A percentile compares a stretch with the other conserved stretches of the same genome.
Conservation (phyloP, 306 rosid genomes). For the Erythrophleum fordii region DNA sequence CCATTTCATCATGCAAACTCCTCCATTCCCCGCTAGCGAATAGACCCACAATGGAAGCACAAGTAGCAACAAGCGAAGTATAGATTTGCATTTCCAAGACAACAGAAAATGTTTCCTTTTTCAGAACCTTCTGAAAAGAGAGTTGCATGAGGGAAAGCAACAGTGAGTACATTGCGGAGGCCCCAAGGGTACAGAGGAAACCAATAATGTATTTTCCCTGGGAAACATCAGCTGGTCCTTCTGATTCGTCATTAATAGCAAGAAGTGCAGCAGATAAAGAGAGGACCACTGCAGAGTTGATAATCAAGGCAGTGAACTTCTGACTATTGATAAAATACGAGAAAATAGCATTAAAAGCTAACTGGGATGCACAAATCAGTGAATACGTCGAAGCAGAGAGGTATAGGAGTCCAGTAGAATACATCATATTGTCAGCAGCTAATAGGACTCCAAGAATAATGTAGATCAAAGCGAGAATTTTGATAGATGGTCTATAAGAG, state of each 20-base stretch:
- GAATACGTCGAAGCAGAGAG: constrained; percentile 94
- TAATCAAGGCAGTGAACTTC: constrained; percentile 73
- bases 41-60: constrained; percentile 67
- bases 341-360: constrained; percentile 88
- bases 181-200: constrained; percentile 77
- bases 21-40: constrained; percentile 86
- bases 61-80: constrained; percentile 74
- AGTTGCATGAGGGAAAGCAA: constrained; percentile 88
- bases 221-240: constrained; percentile 56
- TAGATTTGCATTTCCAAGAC: constrained; percentile 93
- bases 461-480: constrained; percentile 50
- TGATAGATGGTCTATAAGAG: constrained; percentile 49
- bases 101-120: constrained; percentile 80
- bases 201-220: constrained; percentile 56
- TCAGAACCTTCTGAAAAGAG: constrained; percentile 76
- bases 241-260: constrained; percentile 71
- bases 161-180: constrained; percentile 83
- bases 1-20: constrained; percentile 75
- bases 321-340: constrained; percentile 86
- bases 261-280: constrained; percentile 76
- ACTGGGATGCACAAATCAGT: constrained; percentile 80
- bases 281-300: constrained; percentile 72
- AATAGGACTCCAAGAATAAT: constrained; percentile 64
- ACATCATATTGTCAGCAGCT: constrained; percentile 84
- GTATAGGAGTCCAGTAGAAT: constrained; percentile 80